phyloP scores from a whole-genome alignment of 2,329 filamentous ascomycete species.

The Zalaria sp. region DNA sequence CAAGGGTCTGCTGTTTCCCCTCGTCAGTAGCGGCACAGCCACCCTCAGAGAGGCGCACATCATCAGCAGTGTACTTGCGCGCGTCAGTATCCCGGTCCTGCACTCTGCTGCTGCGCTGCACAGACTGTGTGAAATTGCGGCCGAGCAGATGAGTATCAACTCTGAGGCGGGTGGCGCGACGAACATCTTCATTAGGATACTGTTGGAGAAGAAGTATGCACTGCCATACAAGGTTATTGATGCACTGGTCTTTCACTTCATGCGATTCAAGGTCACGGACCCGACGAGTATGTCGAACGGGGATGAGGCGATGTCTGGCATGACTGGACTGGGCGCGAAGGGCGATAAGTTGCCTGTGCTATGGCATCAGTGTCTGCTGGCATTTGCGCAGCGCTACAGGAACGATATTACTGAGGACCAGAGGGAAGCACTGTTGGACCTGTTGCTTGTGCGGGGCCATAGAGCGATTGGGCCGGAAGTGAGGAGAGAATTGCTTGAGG shows the following conservation, averaged over 20 bases:
- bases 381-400: conserved; percentile 86
- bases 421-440: conserved; percentile 75
- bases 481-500: conserved; percentile 72
- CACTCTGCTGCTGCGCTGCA: conserved; percentile 88
- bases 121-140: conserved; percentile 84
- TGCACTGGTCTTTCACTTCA: conserved; percentile 88
- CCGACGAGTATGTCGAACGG: conserved; percentile 31
- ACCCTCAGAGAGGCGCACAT: conserved; percentile 87
- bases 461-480: conserved; percentile 83
- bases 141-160: conserved; percentile 70
- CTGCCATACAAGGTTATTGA: conserved; percentile 91
- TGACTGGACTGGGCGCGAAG: conserved; percentile 17
- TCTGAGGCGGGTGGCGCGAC: conserved; percentile 81
- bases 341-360: conserved; percentile 64
- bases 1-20: conserved; percentile 86
- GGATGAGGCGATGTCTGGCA: conserved; percentile 32
- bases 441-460: conserved; percentile 75
- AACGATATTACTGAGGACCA: conserved; percentile 96
- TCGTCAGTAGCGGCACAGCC: conserved; percentile 74
- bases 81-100: conserved; percentile 77
- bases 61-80: conserved; percentile 68
- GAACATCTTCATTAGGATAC: conserved; percentile 85
- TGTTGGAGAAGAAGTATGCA: conserved; percentile 95
- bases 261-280: conserved; percentile 67
- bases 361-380: conserved; percentile 87